Evolutionary conservation across 2,329 filamentous ascomycete genomes (phyloP).

Genomic region (Fusarium proliferatum): DNA sequence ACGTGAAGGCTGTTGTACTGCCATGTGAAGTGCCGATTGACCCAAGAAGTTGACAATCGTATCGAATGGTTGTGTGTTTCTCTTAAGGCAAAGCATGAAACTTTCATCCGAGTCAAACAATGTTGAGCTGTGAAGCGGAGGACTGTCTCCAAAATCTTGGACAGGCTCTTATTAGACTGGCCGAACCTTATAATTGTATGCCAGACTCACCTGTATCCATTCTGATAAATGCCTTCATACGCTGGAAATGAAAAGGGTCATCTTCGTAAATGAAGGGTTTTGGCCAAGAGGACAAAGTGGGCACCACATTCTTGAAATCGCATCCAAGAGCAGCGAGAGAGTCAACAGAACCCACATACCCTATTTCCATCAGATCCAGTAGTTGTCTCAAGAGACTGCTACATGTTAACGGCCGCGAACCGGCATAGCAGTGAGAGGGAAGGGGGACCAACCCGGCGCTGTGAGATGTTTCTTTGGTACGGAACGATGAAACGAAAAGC

Average conservation of each 20-base stretch:
- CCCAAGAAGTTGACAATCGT: background rate
- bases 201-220: background rate
- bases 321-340: rapidly evolving
- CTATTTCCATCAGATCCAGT: too few species aligned
- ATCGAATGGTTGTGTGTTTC: rapidly evolving
- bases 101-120: background rate
- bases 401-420: too few species aligned
- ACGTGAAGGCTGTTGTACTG: rapidly evolving
- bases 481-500: background rate
- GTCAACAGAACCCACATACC: too few species aligned
- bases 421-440: too few species aligned
- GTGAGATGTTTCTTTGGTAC: background rate
- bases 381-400: background rate
- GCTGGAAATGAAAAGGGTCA: background rate
- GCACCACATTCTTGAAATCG: background rate
- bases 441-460: background rate
- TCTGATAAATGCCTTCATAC: rapidly evolving
- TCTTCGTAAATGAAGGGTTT: too few species aligned
- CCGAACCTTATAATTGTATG: too few species aligned
- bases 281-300: background rate
- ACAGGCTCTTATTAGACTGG: too few species aligned
- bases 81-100: background rate
- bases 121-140: background rate
- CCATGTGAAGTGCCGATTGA: conserved; percentile 7
- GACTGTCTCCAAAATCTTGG: background rate